A percentile compares a stretch with the other conserved stretches of the same genome.
Conservation (phyloP, 192 early-diverging fungal species). For the Backusella tuberculispora region DNA sequence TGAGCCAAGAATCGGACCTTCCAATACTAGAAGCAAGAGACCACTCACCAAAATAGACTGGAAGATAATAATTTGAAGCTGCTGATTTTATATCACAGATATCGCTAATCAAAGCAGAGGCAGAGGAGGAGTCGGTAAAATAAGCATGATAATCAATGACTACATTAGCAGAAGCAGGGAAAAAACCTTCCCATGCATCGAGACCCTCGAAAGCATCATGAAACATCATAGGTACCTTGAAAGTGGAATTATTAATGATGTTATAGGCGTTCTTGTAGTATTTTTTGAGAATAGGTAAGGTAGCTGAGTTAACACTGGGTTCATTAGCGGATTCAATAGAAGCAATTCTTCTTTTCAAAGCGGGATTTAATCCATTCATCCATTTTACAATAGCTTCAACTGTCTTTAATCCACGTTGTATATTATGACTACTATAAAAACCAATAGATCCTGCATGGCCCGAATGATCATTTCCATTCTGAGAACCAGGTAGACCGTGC, state of each 20-base stretch:
- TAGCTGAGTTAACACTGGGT: constrained; percentile 30
- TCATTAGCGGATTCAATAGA: constrained; percentile 46
- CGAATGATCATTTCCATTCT: constrained; percentile 64
- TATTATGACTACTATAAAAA: constrained; percentile 40
- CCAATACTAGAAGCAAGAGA: constrained; percentile 27
- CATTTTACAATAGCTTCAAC: constrained; percentile 44
- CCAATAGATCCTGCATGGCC: constrained; percentile 41
- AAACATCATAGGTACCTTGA: constrained; percentile 40
- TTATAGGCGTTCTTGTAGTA: constrained; percentile 48
- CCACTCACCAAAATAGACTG: constrained; percentile 37
- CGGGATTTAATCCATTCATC: constrained; percentile 40
- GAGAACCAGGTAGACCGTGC: constrained; percentile 62
- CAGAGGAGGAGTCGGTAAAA: background rate
- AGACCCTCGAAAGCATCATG: constrained; percentile 50
- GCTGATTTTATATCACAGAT: constrained; percentile 12
- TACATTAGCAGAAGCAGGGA: constrained; percentile 36
- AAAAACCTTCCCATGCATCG: constrained; percentile 38
- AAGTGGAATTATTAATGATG: constrained; percentile 33
- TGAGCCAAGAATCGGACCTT: constrained; percentile 4
- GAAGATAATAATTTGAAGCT: constrained; percentile 21
- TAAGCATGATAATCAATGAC: constrained; percentile 38
- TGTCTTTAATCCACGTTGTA: constrained; percentile 28
- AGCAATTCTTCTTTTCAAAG: constrained; percentile 25
- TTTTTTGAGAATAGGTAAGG: constrained; percentile 35
- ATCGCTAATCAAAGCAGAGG: constrained; percentile 10